Conservation (phyloP, 2,329 filamentous ascomycete genomes). For the Aspergillus terreus region DNA sequence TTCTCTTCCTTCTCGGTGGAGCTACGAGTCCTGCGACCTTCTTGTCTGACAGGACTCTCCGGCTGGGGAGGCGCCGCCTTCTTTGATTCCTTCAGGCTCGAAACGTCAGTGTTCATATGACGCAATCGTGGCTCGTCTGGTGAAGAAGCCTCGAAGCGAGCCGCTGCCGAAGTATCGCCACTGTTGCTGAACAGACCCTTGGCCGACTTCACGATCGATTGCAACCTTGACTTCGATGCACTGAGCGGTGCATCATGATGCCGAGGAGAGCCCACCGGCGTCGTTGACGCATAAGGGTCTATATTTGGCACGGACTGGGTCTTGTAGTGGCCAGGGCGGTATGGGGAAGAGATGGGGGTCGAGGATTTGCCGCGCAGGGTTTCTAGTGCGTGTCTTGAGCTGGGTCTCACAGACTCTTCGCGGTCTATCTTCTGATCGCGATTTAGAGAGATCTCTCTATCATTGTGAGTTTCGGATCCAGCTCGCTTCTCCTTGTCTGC, state of each 20-base stretch:
- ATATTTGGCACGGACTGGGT: constrained; percentile 59
- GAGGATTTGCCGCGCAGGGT: constrained; percentile 62
- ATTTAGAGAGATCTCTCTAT: constrained; percentile 8
- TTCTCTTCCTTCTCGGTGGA: constrained; percentile 54
- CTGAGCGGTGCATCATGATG: constrained; percentile 76
- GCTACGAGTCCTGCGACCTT: constrained; percentile 52
- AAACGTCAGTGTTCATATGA: constrained; percentile 22
- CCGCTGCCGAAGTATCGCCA: constrained; percentile 55
- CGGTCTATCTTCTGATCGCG: constrained; percentile 11
- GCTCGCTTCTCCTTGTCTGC: constrained; percentile 55
- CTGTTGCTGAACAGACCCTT: constrained; percentile 81
- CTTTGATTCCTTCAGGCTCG: constrained; percentile 2
- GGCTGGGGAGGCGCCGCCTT: constrained; percentile 20
- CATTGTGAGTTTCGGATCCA: constrained; percentile 20
- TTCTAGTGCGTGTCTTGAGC: constrained; percentile 18
- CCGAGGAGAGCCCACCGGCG: constrained; percentile 54
- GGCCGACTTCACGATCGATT: constrained; percentile 83
- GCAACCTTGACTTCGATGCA: constrained; percentile 88
- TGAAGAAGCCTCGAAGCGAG: constrained; percentile 54
- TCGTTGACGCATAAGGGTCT: constrained; percentile 50
- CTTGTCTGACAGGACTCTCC: constrained; percentile 32
- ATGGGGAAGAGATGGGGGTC: constrained; percentile 55
- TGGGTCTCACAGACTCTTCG: constrained; percentile 13
- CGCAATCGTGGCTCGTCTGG: constrained; percentile 33
- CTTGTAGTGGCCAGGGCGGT: constrained; percentile 53